Base-by-base conservation (phyloP, 192 early-diverging fungal species). In the Coemansia sp. region DNA sequence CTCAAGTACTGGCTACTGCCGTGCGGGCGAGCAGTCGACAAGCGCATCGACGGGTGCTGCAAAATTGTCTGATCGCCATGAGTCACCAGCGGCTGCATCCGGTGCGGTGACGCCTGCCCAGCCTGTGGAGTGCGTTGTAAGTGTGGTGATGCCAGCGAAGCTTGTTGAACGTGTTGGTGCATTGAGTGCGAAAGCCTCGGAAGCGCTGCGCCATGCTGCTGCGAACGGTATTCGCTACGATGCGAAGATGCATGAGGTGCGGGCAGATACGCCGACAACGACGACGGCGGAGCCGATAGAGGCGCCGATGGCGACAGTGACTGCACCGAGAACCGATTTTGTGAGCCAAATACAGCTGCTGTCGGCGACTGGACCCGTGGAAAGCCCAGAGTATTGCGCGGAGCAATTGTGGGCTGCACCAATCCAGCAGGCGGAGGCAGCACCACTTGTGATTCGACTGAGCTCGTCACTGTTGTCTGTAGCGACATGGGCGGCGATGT, bases 21-120 rank as follows among this genome's bases (percentile, higher is more conserved):
- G 37, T 58, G 64, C n/a, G 48, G 52, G 14, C 31, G 63, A 10
- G 63, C 37, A 12, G 62, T 42, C 11, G 72, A 28, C 17, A 54
- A 5, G 15, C 64, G 50, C 36, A 61, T 66, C 15, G 68, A 56
- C 50, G 73, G 60, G 28, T 63, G 73, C 40, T 66, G 52, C 5
- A 53, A 2, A n/a, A 44, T 14, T 44, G 40, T 5, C 40, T 44
- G 40, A 50, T 75, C 66, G 5, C 26, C 15, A 20, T 61, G 66
- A n/a, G 42, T 31, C 20, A 52, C 42, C 25, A 37, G 52, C 6
- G 50, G 31, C 25, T 63, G 63, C 48, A 61, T 44, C 3, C 40
- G 40, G 40, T 44, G 15, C 40, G 40, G 40, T 5, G 40, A 44
- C 40, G 40, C 14, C 40, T 5, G 1, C 40, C 3, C 40, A n/a